Conservation (phyloP, 768 basidiomycete species). For the Lyophyllum shimeji region DNA sequence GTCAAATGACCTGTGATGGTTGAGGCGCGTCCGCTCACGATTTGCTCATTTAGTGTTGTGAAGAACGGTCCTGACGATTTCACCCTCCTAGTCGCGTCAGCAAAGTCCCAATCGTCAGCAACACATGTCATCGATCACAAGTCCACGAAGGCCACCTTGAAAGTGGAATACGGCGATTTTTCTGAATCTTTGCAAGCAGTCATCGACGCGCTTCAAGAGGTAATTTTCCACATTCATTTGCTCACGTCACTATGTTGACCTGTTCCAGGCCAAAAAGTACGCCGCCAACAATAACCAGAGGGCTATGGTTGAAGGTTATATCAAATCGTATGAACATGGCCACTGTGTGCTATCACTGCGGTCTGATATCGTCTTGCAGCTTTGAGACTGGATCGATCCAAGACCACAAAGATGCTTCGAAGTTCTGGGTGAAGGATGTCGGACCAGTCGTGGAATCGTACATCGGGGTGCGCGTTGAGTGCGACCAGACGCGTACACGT, state of each 20-base stretch:
- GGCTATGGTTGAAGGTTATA: constrained; percentile 76
- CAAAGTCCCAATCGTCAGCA: constrained; percentile 35
- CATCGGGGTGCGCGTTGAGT: constrained; percentile 52
- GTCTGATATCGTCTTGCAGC: constrained; percentile 31
- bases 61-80: constrained; percentile 66
- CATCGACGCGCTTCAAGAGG: constrained; percentile 60
- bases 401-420: constrained; percentile 76
- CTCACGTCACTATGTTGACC: background rate
- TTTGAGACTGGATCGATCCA: constrained; percentile 79
- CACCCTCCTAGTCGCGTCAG: constrained; percentile 76
- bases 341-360: background rate
- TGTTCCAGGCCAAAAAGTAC: constrained; percentile 64
- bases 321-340: constrained; percentile 58
- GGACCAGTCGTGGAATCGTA: constrained; percentile 89
- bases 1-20: background rate
- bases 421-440: constrained; percentile 82
- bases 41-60: constrained; percentile 49
- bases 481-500: background rate
- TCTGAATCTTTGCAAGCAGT: constrained; percentile 52
- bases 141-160: constrained; percentile 48
- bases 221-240: constrained; percentile 16
- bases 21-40: background rate
- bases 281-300: constrained; percentile 71
- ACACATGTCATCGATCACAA: constrained; percentile 47
- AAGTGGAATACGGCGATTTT: constrained; percentile 77